A percentile compares a stretch with the other conserved stretches of the same genome.
Evolutionary conservation across 805 yeast genomes (phyloP).

Genomic region (Yamadazyma paraphyllophila): DNA sequence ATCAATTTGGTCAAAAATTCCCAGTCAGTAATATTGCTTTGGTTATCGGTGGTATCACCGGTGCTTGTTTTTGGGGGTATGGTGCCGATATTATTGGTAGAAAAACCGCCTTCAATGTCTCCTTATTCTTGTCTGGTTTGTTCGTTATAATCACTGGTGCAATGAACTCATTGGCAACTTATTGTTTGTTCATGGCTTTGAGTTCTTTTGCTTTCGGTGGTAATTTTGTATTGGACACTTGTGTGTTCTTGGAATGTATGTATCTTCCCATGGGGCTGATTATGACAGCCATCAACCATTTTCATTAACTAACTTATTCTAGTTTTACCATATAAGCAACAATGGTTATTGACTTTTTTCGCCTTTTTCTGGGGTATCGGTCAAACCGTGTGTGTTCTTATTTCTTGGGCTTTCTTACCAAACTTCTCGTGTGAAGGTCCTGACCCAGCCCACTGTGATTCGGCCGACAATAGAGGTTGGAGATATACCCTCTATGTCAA

Average conservation of each 20-base stretch:
- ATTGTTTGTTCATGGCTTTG: conserved; percentile 47
- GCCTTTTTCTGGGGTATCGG: conserved; percentile 62
- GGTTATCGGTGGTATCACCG: conserved; percentile 46
- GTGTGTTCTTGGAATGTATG: conserved; percentile 13
- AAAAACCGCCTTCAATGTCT: conserved; percentile 48
- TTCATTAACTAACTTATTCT: too few species aligned
- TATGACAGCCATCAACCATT: too few species aligned
- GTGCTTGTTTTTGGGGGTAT: conserved; percentile 58
- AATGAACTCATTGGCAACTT: conserved; percentile 47
- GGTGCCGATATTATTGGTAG: conserved; percentile 56
- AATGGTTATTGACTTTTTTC: conserved; percentile 51
- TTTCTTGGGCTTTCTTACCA: conserved; percentile 58
- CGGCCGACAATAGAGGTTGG: conserved; percentile 58
- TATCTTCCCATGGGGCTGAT: too few species aligned
- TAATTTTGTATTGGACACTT: conserved; percentile 31
- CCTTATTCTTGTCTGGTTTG: conserved; percentile 46
- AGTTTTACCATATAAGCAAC: conserved; percentile 49
- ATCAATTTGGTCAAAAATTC: conserved; percentile 24
- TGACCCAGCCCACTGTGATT: conserved; percentile 36
- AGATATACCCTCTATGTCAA: conserved; percentile 52
- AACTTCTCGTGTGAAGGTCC: conserved; percentile 44
- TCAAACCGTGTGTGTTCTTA: conserved; percentile 51
- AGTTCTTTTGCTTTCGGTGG: conserved; percentile 53
- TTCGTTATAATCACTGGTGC: conserved; percentile 57
- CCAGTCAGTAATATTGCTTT: conserved; percentile 27